A percentile compares a stretch with the other conserved stretches of the same genome.
Evolutionary conservation across 352 stramenopile species (phyloP).

Genomic region (Globisporangium iwayamae): DNA sequence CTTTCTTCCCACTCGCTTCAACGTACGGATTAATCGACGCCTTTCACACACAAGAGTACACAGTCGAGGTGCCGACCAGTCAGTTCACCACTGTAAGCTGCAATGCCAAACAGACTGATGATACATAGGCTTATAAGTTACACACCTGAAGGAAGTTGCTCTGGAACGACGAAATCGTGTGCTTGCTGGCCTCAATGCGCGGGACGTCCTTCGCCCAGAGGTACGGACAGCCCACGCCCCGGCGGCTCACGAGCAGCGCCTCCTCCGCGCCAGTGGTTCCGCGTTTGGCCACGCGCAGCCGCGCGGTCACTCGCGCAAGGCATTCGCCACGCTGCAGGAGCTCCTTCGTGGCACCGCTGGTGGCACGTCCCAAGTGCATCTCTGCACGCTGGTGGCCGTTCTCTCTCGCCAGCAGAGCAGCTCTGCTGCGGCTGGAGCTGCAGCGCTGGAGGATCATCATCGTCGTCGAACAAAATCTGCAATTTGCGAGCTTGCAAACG

Average conservation of each 20-base stretch:
- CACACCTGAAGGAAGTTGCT: constrained; percentile 64
- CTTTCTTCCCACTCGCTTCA: constrained; percentile 12
- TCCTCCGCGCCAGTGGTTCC: constrained; percentile 22
- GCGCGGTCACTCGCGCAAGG: constrained; percentile 10
- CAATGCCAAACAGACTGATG: neutral
- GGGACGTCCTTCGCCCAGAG: constrained; percentile 72
- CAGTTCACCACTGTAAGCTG: no score
- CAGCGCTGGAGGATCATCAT: no score
- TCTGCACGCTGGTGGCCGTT: constrained; percentile 15
- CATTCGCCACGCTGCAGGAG: constrained; percentile 33
- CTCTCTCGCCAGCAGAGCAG: neutral
- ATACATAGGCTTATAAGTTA: neutral
- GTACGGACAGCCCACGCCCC: constrained; percentile 56
- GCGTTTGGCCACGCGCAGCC: constrained; percentile 34
- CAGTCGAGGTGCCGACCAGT: neutral
- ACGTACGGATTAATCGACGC: constrained; percentile 47
- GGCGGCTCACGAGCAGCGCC: constrained; percentile 24
- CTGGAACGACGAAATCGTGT: constrained; percentile 26
- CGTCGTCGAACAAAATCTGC: no score
- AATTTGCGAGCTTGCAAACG: no score
- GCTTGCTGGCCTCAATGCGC: constrained; percentile 55
- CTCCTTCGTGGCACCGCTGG: constrained; percentile 33
- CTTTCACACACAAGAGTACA: constrained; percentile 17
- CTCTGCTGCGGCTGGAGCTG: no score
- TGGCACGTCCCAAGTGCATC: constrained; percentile 52